Base-by-base conservation (phyloP, 371 early-diverging fungal species). In the Nematocida major region DNA sequence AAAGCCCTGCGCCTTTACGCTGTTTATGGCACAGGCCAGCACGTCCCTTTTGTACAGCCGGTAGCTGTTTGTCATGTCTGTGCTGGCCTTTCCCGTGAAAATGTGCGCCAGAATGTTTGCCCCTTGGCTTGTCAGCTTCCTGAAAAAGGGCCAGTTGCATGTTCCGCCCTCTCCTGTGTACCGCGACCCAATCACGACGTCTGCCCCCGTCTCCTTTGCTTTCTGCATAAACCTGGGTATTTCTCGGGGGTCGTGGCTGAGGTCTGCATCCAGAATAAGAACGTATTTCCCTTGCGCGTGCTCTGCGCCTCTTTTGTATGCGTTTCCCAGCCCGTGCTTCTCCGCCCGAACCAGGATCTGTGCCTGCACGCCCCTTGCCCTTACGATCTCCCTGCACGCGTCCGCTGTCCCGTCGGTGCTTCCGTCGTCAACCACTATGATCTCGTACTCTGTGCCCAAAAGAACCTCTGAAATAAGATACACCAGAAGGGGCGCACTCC, bases 261-360 rank as follows among this genome's bases (percentile, higher is more conserved):
- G 91, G 83, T 98, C 98, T 15, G 95, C 94, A 83, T 98, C 98
- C 93, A 98, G 91, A 79, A 96, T 93, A 67, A 96, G 89, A 34
- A 96, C 87, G 87, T 89, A 94, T 82, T 92, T 89, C 47, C 95
- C 94, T 7, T 90, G 92, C 15, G 94, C 92, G 82, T 89, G 88
- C 82, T 93, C 88, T 32, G 95, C 88, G 24, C 95, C 98, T 81
- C 93, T 90, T 28, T 92, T 89, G 82, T 97, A 97, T 20, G 98
- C 97, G 2, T 93, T 93, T 38, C 94, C 94, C 67, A 96, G 85
- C 32, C 98, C 98, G 2, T 95, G 87, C 85, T 97, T 97, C 54
- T 94, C 93, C 2, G 93, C 87, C 68, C 97, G 90, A 62, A 92
- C 92, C 68, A 92, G 87, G 91, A 86, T 67, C 89, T 83, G 90